A percentile compares a stretch with the other conserved stretches of the same genome.
Evolutionary conservation across 2,329 filamentous ascomycete genomes (phyloP).

Genomic region (Trichoderma harzianum): DNA sequence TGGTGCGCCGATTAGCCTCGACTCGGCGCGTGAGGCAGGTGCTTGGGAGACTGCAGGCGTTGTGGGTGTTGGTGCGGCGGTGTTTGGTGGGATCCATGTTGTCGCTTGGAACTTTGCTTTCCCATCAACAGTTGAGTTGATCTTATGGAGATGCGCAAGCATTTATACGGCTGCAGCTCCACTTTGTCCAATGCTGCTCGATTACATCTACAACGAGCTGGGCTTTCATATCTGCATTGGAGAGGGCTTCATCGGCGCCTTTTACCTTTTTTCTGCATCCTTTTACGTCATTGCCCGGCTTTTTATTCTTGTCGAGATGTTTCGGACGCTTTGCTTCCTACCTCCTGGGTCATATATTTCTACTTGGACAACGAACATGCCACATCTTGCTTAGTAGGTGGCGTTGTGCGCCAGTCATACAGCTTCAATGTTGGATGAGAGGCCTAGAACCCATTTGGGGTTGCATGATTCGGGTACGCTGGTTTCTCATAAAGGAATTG

Average conservation of each 20-base stretch:
- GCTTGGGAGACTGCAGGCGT: too few relatives aligned
- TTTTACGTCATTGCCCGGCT: neutral
- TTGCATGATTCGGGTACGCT: too few relatives aligned
- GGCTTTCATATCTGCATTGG: too few relatives aligned
- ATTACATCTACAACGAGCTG: neutral
- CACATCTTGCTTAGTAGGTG: neutral
- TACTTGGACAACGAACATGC: neutral
- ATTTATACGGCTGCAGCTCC: neutral
- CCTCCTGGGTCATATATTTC: neutral
- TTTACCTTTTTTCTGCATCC: too few relatives aligned
- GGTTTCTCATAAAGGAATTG: too few relatives aligned
- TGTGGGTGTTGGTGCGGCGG: neutral
- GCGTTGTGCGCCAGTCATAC: too few relatives aligned
- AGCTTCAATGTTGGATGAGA: too few relatives aligned
- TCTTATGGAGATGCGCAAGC: neutral
- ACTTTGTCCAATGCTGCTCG: neutral
- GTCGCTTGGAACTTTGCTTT: neutral
- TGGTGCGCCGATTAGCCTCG: neutral
- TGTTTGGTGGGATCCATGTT: neutral
- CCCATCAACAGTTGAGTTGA: neutral
- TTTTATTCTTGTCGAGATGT: neutral
- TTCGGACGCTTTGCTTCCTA: neutral
- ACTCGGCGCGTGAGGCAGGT: neutral
- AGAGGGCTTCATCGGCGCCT: too few relatives aligned
- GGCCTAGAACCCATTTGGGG: too few relatives aligned